phyloP scores from a whole-genome alignment of 2,329 filamentous ascomycete species.

The Trichoderma brevicompactum region DNA sequence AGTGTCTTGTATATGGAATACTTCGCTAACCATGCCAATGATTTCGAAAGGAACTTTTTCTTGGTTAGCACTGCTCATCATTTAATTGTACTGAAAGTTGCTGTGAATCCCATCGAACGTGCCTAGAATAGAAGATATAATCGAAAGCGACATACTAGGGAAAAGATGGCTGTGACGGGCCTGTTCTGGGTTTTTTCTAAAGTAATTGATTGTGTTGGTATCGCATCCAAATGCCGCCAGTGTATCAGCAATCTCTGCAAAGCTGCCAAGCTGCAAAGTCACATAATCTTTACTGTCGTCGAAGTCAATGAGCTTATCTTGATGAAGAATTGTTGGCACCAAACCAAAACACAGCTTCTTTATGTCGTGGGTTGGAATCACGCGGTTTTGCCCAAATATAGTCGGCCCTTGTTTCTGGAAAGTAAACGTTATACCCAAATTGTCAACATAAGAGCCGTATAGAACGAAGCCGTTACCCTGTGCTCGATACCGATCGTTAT shows the following conservation, averaged over 20 bases:
- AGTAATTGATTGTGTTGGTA: neutral
- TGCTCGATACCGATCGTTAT: conserved; percentile 1
- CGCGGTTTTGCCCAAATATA: neutral
- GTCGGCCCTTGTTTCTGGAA: conserved; percentile 6
- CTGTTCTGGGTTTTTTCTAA: neutral
- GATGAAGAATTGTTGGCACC: neutral
- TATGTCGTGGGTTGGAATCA: neutral
- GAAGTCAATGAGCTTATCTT: neutral
- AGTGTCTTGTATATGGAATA: neutral
- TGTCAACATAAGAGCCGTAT: conserved; percentile 1
- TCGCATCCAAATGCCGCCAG: neutral
- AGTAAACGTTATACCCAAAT: neutral
- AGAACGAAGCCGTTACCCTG: conserved; percentile 1
- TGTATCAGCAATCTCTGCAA: neutral
- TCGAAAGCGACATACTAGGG: neutral
- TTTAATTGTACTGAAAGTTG: no score
- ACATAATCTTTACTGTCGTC: neutral
- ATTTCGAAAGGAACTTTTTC: neutral
- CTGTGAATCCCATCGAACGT: no score
- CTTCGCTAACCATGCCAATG: neutral
- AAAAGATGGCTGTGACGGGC: neutral
- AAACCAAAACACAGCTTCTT: conserved; percentile 2
- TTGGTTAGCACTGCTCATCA: neutral
- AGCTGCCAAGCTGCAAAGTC: neutral
- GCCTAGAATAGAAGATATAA: no score